Evolutionary conservation across 1,284 basidiomycete genomes (phyloP), one percentile per base, ranked within the genome.

Genomic region (Cryptococcus floricola): DNA sequence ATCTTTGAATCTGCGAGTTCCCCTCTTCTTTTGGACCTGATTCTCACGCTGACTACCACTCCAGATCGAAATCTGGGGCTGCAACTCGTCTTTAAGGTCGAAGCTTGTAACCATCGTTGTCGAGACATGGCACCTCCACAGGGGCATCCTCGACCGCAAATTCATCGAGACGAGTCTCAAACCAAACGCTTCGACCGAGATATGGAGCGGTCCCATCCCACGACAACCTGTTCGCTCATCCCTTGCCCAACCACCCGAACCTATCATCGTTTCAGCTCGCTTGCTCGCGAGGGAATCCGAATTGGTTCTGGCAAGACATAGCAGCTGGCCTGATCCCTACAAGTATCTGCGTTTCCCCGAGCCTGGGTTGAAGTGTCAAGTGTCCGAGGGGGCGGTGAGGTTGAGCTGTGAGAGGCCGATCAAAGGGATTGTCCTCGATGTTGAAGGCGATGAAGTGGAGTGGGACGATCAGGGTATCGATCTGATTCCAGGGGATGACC

Each of bases 401-500:
- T 77, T 93, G 41, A 80, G 83, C 14, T 79, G 83, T 38, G 71
- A 80, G 61, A 84, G 82, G 63, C 91, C 91, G 3, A 81, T 94
- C 77, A 94, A 94, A 73, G 89, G 90, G 5, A 80, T 93, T 57
- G 82, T 93, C 43, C 81, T 95, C 53, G 88, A 89, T 60, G 85
- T 84, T 34, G 84, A 86, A 34, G 81, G 85, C 37, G 62, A 65
- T n/a, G 85, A 86, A 53, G 84, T 84, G 39, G 80, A 81, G 66
- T 92, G 89, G 87, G 83, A 84, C 61, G 89, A 94, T 79, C 91
- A 94, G 73, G 89, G 85, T 5, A 84, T 94, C 63, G 91, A 94
- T 76, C 80, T 95, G 46, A 83, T 89, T 53, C 91, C 91, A 13
- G 86, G 83, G 45, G 91, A 94, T 76, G 81, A 82, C 50, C 89